Evolutionary conservation across 305 asterid species (phyloP), one percentile per base, ranked within the genome.

Genomic region (Fraxinus dipetala): DNA sequence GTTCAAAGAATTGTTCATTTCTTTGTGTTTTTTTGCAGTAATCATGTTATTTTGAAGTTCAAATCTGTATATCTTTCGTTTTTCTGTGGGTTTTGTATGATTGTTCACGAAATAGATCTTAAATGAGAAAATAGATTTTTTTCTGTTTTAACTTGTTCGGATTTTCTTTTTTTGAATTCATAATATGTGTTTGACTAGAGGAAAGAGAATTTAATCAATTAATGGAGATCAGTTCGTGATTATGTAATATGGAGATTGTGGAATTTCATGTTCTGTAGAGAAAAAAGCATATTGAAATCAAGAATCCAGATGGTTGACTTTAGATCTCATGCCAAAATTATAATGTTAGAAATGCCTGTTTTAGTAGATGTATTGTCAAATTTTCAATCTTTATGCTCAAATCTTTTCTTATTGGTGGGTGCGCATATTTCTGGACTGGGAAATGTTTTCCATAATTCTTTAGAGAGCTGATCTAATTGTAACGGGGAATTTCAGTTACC

Each of bases 401-500:
- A 69, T 82, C 16, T 11, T n/a, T 28, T 75, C 78, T 63, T 16
- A 51, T 16, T 51, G 61, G 18, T 1, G 20, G 59, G 1, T 48
- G 18, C 20, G 6, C 18, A 14, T 48, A 14, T 48, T 75, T 69
- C 78, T 38, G 43, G 36, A 13, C 76, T 48, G 28, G 28, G 73
- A 31, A 28, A 16, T 36, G 34, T 43, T 5, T 67, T 30, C 43
- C 74, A 9, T 73, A 16, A 22, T 45, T 72, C 67, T 11, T 51
- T 20, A 20, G 31, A 43, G 59, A 61, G 38, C 56, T 73, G 40
- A 31, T 80, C 82, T 72, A 26, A 45, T 72, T 76, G 22, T 43
- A 40, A 59, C 75, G 16, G 70, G 34, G 28, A 43, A 30, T 81
- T 84, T 36, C 90, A 95, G 98, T 95, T 18, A 93, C 96, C 18